phyloP scores from a whole-genome alignment of 352 stramenopile species.

The Globisporangium takayamanum region DNA sequence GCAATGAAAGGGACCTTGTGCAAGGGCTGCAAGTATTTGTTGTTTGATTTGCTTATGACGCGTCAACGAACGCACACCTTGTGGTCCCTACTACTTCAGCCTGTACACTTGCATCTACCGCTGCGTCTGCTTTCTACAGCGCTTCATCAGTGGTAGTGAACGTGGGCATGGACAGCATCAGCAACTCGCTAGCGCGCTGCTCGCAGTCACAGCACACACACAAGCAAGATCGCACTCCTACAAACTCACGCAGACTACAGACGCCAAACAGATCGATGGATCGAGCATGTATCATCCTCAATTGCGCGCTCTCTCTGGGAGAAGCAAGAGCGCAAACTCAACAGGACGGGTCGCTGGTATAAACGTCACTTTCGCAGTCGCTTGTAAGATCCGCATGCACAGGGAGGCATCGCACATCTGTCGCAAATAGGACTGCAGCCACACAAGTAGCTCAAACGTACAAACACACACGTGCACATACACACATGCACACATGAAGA shows the following conservation, averaged over 20 bases:
- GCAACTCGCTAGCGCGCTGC: no score
- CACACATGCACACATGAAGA: neutral
- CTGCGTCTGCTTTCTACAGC: neutral
- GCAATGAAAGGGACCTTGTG: no score
- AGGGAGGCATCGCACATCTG: constrained; percentile 48
- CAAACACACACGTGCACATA: constrained; percentile 1
- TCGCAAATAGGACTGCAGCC: constrained; percentile 80
- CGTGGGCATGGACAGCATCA: no score
- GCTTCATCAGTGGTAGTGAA: no score
- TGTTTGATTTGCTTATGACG: no score
- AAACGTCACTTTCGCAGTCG: constrained; percentile 83
- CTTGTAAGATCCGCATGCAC: constrained; percentile 82
- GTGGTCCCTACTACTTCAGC: no score
- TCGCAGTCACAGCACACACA: neutral
- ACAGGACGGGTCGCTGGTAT: constrained; percentile 76
- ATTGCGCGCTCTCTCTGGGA: constrained; percentile 67
- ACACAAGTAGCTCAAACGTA: constrained; percentile 9
- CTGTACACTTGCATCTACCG: no score
- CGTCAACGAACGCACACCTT: no score
- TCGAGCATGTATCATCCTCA: constrained; percentile 59
- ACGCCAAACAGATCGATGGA: neutral
- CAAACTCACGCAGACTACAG: neutral
- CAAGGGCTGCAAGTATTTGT: no score
- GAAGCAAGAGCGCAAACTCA: constrained; percentile 77
- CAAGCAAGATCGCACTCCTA: neutral